These are phyloP conservation scores for Trichoderma sp. DNA, from an alignment of 2,329 filamentous ascomycete genomes.

Conservation along the genomic window DNA sequence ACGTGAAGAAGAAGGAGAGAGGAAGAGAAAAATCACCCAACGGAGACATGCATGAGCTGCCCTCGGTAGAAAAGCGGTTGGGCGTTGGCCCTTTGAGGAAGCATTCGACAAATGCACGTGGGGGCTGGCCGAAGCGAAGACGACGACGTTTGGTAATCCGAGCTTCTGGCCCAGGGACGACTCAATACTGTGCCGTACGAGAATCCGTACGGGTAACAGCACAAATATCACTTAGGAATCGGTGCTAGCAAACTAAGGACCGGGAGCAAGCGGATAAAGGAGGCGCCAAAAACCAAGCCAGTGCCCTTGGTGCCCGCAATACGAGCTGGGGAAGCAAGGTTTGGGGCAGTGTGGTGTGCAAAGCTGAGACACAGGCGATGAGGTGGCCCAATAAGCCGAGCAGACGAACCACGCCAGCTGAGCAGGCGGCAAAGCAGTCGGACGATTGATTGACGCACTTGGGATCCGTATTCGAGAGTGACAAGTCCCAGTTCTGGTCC, in stretches of 20 bases:
- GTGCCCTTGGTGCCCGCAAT: constrained; percentile 14
- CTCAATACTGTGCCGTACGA: background rate
- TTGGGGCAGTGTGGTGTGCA: constrained; percentile 11
- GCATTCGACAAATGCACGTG: constrained; percentile 7
- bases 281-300: constrained; percentile 2
- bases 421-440: background rate
- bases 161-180: background rate
- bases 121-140: background rate
- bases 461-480: background rate
- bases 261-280: constrained; percentile 17
- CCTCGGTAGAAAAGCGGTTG: constrained; percentile 5
- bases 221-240: background rate
- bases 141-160: background rate
- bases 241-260: background rate
- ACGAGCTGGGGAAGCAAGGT: constrained; percentile 22
- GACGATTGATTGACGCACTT: background rate
- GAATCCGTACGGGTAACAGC: background rate
- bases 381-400: constrained; percentile 20
- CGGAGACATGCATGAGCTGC: background rate
- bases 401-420: constrained; percentile 18
- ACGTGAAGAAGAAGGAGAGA: background rate
- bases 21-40: background rate
- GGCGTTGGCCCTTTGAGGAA: constrained; percentile 12
- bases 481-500: background rate
- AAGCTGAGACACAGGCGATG: constrained; percentile 20